These are phyloP conservation scores for Beauveria medogensis DNA, from an alignment of 2,329 filamentous ascomycete species.

Conservation along the genomic window DNA sequence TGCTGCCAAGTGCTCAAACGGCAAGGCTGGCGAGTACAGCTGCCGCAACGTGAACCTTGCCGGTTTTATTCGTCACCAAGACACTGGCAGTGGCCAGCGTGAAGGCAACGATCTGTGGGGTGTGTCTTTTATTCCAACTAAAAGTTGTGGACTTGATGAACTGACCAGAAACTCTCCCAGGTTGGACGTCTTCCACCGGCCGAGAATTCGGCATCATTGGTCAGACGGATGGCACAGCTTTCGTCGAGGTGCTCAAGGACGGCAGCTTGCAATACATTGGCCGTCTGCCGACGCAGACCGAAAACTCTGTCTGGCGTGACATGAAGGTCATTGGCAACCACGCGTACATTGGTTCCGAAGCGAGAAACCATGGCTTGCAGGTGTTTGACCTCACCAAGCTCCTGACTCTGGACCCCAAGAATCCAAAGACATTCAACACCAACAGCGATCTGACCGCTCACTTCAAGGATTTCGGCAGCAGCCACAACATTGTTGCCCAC, in stretches of 20 bases:
- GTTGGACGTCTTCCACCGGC: slow-evolving; percentile 20
- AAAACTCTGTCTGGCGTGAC: slow-evolving; percentile 29
- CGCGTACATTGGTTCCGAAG: slow-evolving; percentile 33
- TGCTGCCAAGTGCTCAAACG: slow-evolving; percentile 19
- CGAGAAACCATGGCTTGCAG: slow-evolving; percentile 47
- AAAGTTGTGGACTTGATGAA: no score
- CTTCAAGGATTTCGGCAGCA: slow-evolving; percentile 29
- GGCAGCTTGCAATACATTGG: slow-evolving; percentile 37
- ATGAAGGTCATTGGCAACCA: slow-evolving; percentile 30
- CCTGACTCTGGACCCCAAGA: slow-evolving; percentile 31
- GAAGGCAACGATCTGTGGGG: slow-evolving; percentile 29
- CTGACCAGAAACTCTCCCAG: background rate
- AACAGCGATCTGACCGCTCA: slow-evolving; percentile 25
- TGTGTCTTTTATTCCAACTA: background rate
- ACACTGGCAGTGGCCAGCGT: slow-evolving; percentile 25
- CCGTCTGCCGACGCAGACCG: slow-evolving; percentile 34
- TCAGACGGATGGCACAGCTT: slow-evolving; percentile 39
- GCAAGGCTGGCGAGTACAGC: slow-evolving; percentile 24
- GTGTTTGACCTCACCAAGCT: slow-evolving; percentile 55
- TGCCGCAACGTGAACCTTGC: slow-evolving; percentile 29
- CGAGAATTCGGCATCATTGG: slow-evolving; percentile 38
- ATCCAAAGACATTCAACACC: slow-evolving; percentile 24
- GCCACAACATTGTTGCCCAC: slow-evolving; percentile 31
- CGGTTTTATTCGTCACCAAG: slow-evolving; percentile 28
- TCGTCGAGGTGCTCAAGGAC: slow-evolving; percentile 34